Base-by-base conservation (phyloP, 352 stramenopile species). In the Phytopythium cucurbitacearum region DNA sequence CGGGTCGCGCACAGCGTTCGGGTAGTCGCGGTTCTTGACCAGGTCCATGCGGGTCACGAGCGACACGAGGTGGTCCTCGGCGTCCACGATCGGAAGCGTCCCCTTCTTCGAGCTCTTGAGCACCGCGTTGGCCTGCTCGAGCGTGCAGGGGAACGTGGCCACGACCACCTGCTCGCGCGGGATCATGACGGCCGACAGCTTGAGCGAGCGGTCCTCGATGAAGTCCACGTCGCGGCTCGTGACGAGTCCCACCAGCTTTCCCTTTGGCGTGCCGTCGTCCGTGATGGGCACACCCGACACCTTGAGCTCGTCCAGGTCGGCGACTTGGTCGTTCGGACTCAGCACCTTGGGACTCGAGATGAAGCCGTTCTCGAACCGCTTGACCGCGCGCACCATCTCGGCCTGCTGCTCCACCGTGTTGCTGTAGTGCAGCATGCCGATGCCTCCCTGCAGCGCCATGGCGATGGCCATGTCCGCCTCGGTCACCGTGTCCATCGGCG, bases 381-480 rank as follows among this genome's bases (percentile, higher is more conserved):
- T 99, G 39, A 99, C 97, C 7, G 71, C 50, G 43, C 72, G 71
- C 59, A 96, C 87, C 80, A 91, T 89, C 36, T 87, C 80, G 12
- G 79, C 95, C 77, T 99, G 97, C 48, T 97, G 88, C 48, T 97
- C 83, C 34, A 97, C 78, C 12, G 75, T 89, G 69, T 97, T 97
- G 87, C 99, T 99, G 71, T 98, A 98, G 73, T 99, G 97, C 53
- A 99, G 92, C 55, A 99, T 97, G 39, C 97, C 97, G 55, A 99
- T 97, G 15, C 95, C 91, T 13, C 97, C 97, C 63, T 99, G 95
- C 13, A 99, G 76, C 12, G 97, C 97, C 78, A 99, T 99, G 21
- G 86, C 85, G 55, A 99, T 99, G 21, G 97, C 97, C 97, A 99
- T 99, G 52, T 91, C 85, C 38, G 92, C 76, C 68, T 99, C 97